Conservation (phyloP, 2,329 filamentous ascomycete genomes). For the Phialophora expanda region DNA sequence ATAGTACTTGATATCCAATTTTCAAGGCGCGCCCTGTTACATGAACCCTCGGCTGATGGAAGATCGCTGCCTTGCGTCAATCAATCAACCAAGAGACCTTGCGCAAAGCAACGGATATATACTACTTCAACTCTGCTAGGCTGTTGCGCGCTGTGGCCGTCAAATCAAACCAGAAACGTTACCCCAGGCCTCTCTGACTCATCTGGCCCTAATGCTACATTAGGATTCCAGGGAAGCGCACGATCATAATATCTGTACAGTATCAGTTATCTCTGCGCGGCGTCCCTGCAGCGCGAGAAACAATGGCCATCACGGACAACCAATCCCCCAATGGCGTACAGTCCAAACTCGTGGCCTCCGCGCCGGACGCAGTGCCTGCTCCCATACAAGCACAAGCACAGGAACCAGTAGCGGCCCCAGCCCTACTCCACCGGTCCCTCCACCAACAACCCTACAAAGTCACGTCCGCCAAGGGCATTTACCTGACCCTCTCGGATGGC, state of each 20-base stretch:
- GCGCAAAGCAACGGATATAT: background rate
- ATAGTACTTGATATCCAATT: background rate
- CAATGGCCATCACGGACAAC: background rate
- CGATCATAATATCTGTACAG: background rate
- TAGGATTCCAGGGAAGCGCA: background rate
- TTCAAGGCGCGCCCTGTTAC: background rate
- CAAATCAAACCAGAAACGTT: background rate
- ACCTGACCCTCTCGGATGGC: conserved; percentile 61
- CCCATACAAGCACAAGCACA: background rate
- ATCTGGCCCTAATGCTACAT: background rate
- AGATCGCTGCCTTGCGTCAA: background rate
- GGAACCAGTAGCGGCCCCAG: conserved; percentile 7
- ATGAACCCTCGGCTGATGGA: background rate
- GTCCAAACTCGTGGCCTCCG: background rate
- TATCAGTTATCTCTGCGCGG: background rate
- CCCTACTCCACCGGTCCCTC: conserved; percentile 59
- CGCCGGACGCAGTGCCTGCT: background rate
- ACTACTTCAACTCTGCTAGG: background rate
- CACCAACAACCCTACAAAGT: conserved; percentile 55
- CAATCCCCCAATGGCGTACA: background rate
- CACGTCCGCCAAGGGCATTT: conserved; percentile 56
- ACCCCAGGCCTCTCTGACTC: background rate
- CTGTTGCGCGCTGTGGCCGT: background rate
- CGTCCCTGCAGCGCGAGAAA: background rate
- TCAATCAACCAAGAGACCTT: background rate